Base-by-base conservation (phyloP, 75 land plant genomes). In the Sequoiadendron giganteum region DNA sequence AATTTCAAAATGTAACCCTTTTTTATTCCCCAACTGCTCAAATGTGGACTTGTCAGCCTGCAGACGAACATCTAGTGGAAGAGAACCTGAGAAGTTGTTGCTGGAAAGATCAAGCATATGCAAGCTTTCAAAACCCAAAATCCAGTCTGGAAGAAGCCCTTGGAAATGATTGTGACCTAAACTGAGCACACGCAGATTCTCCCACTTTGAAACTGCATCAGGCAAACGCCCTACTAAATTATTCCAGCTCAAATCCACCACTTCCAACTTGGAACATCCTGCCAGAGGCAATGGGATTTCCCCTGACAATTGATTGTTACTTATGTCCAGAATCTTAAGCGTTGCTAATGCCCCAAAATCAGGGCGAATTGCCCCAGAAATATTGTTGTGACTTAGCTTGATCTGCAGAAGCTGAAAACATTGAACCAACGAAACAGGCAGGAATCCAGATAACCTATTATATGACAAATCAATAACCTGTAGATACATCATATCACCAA, bases 161-260 rank as follows among this genome's bases (percentile, higher is more conserved):
- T 65, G 83, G 82, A 96, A 92, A 18, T 86, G 85, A 89, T 96
- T 96, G 52, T 55, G 86, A 36, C 95, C 90, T 21, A 96, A 89
- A 45, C 93, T 92, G 52, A 96, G 92, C 48, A 81, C 89, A 28
- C 90, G 86, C 83, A 96, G 90, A 32, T 89, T 89, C 47, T 79
- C 42, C 92, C 94, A 94, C 80, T 94, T 90, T n/a, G 89, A 56
- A 30, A 96, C 87, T 25, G 95, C 94, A 49, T 91, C 92, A 43
- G 87, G 93, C 43, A 96, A 85, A 47, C 85, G 38, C 9, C 96
- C 98, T 0, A 90, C 87, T 32, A 97, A 88, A 38, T 87, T 65
- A 87, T 97, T 97, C 49, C 84, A 81, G 85, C 95, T 92, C 52
- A 97, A 88, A 87, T 97, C 94, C 25, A 97, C 95, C 58, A 95